Conservation (phyloP, 768 basidiomycete genomes). For the Leccinum ochraceum region DNA sequence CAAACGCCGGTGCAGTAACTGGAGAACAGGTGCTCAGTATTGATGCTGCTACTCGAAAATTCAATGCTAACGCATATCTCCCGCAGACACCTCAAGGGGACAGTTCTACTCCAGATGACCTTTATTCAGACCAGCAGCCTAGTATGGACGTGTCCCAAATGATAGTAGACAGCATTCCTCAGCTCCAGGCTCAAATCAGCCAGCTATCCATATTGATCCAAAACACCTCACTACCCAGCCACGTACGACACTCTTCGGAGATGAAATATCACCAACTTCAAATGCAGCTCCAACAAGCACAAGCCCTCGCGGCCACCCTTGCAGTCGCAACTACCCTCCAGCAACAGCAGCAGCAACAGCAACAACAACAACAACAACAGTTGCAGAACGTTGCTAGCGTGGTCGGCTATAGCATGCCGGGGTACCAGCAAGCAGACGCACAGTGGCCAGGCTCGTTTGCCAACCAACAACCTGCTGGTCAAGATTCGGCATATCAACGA, state of each 20-base stretch:
- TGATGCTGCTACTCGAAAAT: neutral
- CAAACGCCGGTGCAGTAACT: constrained; percentile 18
- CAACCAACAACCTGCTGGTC: constrained; percentile 64
- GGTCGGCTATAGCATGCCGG: constrained; percentile 44
- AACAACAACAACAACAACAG: constrained; percentile 40
- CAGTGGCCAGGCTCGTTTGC: constrained; percentile 52
- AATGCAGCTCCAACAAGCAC: constrained; percentile 77
- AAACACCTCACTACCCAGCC: constrained; percentile 69
- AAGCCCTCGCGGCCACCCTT: constrained; percentile 65
- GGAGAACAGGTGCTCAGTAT: constrained; percentile 38
- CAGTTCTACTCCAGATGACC: constrained; percentile 53
- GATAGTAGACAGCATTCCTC: constrained; percentile 73
- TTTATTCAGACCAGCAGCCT: constrained; percentile 74
- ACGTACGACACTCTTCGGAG: constrained; percentile 78
- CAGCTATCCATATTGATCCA: constrained; percentile 80
- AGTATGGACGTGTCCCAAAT: constrained; percentile 70
- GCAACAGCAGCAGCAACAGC: constrained; percentile 49
- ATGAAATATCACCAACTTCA: constrained; percentile 82
- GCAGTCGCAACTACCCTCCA: constrained; percentile 58
- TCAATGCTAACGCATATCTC: constrained; percentile 5
- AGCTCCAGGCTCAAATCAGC: constrained; percentile 82
- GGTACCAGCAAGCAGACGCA: constrained; percentile 40
- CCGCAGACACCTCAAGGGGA: constrained; percentile 29
- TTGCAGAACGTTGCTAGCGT: constrained; percentile 33
- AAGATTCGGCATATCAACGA: constrained; percentile 87